These are phyloP conservation scores for Cardamine occulta DNA, from an alignment of 345 rosid species.

Conservation along the genomic window DNA sequence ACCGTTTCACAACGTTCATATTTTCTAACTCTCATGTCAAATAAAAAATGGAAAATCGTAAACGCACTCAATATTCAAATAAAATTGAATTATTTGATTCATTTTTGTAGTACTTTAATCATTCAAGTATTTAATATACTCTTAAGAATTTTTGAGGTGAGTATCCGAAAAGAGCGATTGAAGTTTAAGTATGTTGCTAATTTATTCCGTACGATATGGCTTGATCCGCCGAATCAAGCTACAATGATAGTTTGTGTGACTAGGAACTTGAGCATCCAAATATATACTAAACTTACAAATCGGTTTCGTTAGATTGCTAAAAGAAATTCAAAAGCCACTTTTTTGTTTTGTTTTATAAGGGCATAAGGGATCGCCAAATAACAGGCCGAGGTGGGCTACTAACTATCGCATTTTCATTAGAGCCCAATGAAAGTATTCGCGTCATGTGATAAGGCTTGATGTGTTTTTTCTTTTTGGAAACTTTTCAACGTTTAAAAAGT, in stretches of 20 bases:
- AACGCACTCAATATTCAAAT: background rate
- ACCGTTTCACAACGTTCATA: conserved; percentile 8
- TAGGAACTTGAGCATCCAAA: background rate
- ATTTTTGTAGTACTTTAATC: background rate
- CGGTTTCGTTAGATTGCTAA: background rate
- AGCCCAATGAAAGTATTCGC: conserved; percentile 2
- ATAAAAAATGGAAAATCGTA: background rate
- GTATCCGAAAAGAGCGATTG: background rate
- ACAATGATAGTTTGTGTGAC: conserved; percentile 12
- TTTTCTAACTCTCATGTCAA: background rate
- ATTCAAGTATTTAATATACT: background rate
- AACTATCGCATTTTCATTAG: background rate
- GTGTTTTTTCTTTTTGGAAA: conserved; percentile 9
- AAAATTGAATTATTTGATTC: background rate
- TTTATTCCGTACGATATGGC: background rate
- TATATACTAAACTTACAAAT: background rate
- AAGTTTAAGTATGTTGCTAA: conserved; percentile 9
- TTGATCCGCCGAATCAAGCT: background rate
- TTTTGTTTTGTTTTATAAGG: background rate
- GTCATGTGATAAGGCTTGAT: background rate
- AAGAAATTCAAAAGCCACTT: background rate
- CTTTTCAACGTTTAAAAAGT: conserved; percentile 17
- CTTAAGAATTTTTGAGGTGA: background rate
- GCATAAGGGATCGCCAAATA: background rate
- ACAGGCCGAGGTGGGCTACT: background rate